Conservation (phyloP, 1,284 basidiomycete genomes). For the Naganishia cerealis region DNA sequence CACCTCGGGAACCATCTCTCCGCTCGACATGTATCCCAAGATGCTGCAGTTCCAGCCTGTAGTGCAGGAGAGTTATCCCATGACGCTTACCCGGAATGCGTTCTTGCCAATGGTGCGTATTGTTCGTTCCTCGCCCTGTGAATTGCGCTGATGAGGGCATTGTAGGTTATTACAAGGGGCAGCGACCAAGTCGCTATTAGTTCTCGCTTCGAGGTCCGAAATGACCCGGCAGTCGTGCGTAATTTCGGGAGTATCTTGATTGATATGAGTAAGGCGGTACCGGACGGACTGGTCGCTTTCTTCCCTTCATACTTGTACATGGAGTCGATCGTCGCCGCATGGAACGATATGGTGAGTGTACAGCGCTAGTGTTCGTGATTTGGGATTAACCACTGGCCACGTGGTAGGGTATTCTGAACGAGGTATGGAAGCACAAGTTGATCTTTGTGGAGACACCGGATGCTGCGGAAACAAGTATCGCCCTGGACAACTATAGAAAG, state of each 20-base stretch:
- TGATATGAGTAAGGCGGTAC: constrained; percentile 96
- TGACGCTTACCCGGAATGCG: constrained; percentile 95
- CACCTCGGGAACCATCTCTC: constrained; percentile 96
- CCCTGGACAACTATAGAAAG: constrained; percentile 92
- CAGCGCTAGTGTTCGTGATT: constrained; percentile 1
- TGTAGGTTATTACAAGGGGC: constrained; percentile 90
- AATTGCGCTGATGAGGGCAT: no score
- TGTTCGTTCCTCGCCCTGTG: not conserved
- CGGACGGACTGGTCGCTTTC: constrained; percentile 99
- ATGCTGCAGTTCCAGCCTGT: constrained; percentile 98
- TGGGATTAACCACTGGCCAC: not conserved
- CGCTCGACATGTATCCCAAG: constrained; percentile 98
- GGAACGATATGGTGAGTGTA: constrained; percentile 95
- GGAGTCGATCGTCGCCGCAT: constrained; percentile 98
- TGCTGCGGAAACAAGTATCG: constrained; percentile 97
- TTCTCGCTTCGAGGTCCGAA: constrained; percentile 98
- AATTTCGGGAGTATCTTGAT: constrained; percentile 98
- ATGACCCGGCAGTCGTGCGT: constrained; percentile 96
- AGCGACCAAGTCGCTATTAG: constrained; percentile 98
- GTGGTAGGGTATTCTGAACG: constrained; percentile 86
- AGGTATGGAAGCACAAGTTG: constrained; percentile 99
- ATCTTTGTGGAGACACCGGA: constrained; percentile 99
- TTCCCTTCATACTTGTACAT: constrained; percentile 99
- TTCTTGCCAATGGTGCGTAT: constrained; percentile 85
- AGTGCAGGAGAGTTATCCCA: constrained; percentile 94